Percentiles rank a stretch among this genome's conserved stretches.
These are phyloP conservation scores for Comarum palustre DNA, from an alignment of 306 rosid genomes.

Conservation along the genomic window DNA sequence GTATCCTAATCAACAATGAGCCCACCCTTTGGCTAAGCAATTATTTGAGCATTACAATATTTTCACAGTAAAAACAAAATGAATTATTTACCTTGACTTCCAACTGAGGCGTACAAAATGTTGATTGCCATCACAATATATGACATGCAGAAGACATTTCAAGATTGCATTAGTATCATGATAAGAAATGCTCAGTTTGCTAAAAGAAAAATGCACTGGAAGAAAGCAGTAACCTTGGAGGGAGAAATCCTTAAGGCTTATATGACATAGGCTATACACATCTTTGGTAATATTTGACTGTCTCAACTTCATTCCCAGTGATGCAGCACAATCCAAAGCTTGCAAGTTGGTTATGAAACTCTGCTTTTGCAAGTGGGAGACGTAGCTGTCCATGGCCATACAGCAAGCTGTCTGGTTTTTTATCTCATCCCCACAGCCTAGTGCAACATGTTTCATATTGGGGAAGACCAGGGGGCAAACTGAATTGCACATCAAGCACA, in stretches of 20 bases:
- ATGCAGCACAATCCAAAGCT: conserved; percentile 87
- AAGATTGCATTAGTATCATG: conserved; percentile 35
- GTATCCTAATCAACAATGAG: not conserved
- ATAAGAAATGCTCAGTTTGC: conserved; percentile 12
- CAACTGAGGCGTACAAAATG: conserved; percentile 57
- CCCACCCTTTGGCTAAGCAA: not conserved
- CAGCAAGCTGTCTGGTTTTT: conserved; percentile 73
- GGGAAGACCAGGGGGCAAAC: conserved; percentile 87
- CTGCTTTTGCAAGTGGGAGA: conserved; percentile 93
- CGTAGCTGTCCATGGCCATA: conserved; percentile 74
- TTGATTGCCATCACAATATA: conserved; percentile 38
- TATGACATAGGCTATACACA: conserved; percentile 74
- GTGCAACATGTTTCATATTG: conserved; percentile 52
- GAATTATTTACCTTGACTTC: conserved; percentile 67
- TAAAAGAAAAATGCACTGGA: conserved; percentile 17
- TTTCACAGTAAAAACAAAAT: not conserved
- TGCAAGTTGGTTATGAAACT: conserved; percentile 91
- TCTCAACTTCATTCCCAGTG: conserved; percentile 72
- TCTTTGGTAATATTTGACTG: conserved; percentile 54
- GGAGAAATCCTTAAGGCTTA: conserved; percentile 91
- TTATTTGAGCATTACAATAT: not conserved
- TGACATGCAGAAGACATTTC: conserved; percentile 22
- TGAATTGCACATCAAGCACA: conserved; percentile 29
- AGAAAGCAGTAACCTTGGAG: conserved; percentile 71
- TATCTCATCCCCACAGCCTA: conserved; percentile 62